phyloP scores from a whole-genome alignment of 257 asterid species.

The Solanum chiquidenum region DNA sequence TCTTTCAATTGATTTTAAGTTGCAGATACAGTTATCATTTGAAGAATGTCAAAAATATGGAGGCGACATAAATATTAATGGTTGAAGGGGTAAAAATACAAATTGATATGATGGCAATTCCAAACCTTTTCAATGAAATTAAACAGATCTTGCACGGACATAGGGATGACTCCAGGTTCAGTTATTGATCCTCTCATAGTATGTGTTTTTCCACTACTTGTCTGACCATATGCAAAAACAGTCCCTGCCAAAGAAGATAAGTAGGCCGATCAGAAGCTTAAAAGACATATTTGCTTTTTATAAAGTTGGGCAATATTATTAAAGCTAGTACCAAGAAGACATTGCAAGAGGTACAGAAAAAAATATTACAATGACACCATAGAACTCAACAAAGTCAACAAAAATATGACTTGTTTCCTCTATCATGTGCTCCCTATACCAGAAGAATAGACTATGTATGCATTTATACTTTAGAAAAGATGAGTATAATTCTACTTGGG shows the following conservation, averaged over 20 bases:
- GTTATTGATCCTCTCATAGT: slow-evolving; percentile 85
- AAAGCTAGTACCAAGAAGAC: not conserved
- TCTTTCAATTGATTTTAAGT: not conserved
- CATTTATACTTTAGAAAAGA: not conserved
- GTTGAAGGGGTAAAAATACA: not conserved
- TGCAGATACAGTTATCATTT: not conserved
- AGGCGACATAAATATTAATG: not conserved
- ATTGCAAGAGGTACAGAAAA: not conserved
- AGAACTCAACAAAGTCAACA: not conserved
- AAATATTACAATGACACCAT: not conserved
- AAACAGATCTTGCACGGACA: slow-evolving; percentile 73
- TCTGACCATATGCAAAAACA: slow-evolving; percentile 97
- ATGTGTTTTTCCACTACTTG: slow-evolving; percentile 92
- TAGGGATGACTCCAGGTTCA: slow-evolving; percentile 95
- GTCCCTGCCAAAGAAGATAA: slow-evolving; percentile 41
- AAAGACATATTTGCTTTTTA: not conserved
- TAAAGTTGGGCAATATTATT: not conserved
- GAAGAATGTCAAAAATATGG: not conserved
- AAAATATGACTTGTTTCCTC: not conserved
- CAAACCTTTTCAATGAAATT: slow-evolving; percentile 59
- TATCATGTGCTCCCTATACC: not conserved
- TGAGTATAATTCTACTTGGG: not conserved
- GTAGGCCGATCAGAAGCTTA: not conserved
- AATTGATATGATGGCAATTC: not conserved
- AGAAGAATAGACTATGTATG: not conserved